Conservation (phyloP, 768 basidiomycete species). For the Polyporus arcularius region DNA sequence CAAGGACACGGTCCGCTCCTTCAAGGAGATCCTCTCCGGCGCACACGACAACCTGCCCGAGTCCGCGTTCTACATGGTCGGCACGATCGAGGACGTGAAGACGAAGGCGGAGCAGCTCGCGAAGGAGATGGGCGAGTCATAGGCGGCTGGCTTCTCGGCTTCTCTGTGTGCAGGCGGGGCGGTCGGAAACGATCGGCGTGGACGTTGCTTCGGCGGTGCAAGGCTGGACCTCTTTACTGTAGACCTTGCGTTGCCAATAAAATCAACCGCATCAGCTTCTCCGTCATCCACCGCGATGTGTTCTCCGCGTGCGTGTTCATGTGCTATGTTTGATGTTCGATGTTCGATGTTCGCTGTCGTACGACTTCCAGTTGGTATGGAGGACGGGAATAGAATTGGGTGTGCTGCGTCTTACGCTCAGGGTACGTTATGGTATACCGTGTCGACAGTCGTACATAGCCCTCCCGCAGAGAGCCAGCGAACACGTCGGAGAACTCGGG, state of each 20-base stretch:
- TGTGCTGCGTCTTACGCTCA: too few species aligned
- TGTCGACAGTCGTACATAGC: too few species aligned
- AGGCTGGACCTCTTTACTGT: constrained; percentile 19
- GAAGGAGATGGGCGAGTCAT: constrained; percentile 77
- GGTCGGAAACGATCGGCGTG: constrained; percentile 7
- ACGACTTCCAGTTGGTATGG: too few species aligned
- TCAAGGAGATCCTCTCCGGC: constrained; percentile 96
- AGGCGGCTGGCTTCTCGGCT: not conserved
- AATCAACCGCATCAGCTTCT: constrained; percentile 15
- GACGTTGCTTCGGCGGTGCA: constrained; percentile 17
- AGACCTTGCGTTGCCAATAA: constrained; percentile 22
- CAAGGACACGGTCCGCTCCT: constrained; percentile 95
- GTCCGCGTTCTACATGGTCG: constrained; percentile 98
- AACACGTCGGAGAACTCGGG: too few species aligned
- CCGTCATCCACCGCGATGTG: too few species aligned
- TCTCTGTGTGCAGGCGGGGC: not conserved
- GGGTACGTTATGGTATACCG: too few species aligned
- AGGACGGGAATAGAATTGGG: too few species aligned
- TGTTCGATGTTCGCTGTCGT: too few species aligned
- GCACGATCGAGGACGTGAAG: constrained; percentile 97
- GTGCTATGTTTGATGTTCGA: too few species aligned
- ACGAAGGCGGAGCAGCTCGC: constrained; percentile 96
- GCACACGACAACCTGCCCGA: constrained; percentile 89
- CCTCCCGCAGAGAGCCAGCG: too few species aligned
- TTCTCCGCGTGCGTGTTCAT: too few species aligned